Conservation (phyloP, 345 rosid species). For the Mallotus nudiflorus region DNA sequence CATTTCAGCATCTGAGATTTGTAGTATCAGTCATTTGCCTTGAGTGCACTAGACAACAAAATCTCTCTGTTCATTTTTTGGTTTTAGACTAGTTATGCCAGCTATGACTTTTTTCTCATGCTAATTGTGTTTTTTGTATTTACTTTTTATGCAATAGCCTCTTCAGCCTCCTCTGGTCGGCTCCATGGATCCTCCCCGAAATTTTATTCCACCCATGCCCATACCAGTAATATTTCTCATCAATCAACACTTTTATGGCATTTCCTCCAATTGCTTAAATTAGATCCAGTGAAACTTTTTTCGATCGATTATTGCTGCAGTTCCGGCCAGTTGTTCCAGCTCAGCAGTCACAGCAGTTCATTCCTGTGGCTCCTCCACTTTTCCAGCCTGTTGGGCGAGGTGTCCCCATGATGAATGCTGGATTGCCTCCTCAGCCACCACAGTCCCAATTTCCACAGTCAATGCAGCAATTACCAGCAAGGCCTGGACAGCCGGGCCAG, state of each 20-base stretch:
- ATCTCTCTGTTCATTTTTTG: background rate
- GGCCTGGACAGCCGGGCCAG: constrained; percentile 59
- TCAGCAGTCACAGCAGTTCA: constrained; percentile 66
- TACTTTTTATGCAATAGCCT: constrained; percentile 41
- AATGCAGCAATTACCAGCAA: constrained; percentile 62
- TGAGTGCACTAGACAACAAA: background rate
- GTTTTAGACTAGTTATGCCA: constrained; percentile 3
- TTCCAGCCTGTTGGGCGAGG: constrained; percentile 66
- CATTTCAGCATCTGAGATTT: constrained; percentile 4
- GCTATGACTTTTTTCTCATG: background rate
- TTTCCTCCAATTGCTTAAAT: constrained; percentile 6
- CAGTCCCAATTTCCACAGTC: constrained; percentile 62
- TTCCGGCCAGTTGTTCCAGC: constrained; percentile 61
- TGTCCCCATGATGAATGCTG: constrained; percentile 56
- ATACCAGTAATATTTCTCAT: constrained; percentile 59
- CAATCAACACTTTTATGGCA: background rate
- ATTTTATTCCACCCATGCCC: constrained; percentile 63
- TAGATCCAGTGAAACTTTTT: constrained; percentile 3
- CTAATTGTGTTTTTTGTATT: constrained; percentile 19
- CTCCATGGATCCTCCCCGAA: constrained; percentile 62
- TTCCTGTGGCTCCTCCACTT: constrained; percentile 61
- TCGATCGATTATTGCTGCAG: constrained; percentile 42
- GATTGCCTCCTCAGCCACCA: constrained; percentile 65
- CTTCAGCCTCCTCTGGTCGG: constrained; percentile 54
- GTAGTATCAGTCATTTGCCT: constrained; percentile 3